Conservation (phyloP, 1,139 yeast genomes). For the Nakaseomyces bracarensis region DNA sequence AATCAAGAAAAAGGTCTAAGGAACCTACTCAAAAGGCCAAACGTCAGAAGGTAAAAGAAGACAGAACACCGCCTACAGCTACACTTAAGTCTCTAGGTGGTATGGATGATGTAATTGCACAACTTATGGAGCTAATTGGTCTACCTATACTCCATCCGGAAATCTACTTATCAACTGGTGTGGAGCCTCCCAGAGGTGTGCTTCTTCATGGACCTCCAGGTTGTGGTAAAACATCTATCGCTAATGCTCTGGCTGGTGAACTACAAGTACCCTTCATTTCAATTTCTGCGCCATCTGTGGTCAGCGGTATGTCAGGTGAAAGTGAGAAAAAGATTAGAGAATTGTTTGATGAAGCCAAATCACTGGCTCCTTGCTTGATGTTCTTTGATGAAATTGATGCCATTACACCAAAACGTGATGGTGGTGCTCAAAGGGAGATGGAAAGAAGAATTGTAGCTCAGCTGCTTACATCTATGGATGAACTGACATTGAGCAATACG, state of each 20-base stretch:
- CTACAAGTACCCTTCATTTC: conserved; percentile 86
- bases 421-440: conserved; percentile 96
- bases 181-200: conserved; percentile 96
- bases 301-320: conserved; percentile 99
- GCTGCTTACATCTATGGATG: conserved; percentile 88
- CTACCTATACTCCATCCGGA: conserved; percentile 92
- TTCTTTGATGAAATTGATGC: conserved; percentile 97
- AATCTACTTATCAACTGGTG: conserved; percentile 77
- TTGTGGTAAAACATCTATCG: conserved; percentile 94
- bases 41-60: conserved; percentile 38
- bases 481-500: conserved; percentile 76
- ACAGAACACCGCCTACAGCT: conserved; percentile 62
- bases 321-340: conserved; percentile 91
- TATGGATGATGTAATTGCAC: conserved; percentile 71
- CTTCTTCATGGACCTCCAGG: conserved; percentile 97
- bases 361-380: conserved; percentile 82
- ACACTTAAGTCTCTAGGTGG: conserved; percentile 80
- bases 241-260: conserved; percentile 94
- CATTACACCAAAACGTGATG: conserved; percentile 92
- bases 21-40: conserved; percentile 30
- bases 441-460: conserved; percentile 96
- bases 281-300: conserved; percentile 91
- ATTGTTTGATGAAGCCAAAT: conserved; percentile 84
- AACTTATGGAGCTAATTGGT: conserved; percentile 82
- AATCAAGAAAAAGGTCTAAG: conserved; percentile 26